phyloP scores from a whole-genome alignment of 306 rosid genomes.

The Macrotyloma uniflorum region DNA sequence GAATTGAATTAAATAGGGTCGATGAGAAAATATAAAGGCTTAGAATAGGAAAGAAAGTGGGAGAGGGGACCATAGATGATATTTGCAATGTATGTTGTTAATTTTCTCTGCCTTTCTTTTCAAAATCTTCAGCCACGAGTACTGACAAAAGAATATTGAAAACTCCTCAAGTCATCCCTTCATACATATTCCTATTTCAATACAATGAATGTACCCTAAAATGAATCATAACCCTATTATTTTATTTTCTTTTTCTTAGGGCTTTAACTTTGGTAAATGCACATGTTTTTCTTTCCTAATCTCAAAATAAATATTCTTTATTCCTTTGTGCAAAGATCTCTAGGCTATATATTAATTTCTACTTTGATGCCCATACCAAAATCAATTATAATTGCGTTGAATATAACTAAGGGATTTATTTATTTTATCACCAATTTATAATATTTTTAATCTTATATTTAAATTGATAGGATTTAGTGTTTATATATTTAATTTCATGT shows the following conservation, averaged over 20 bases:
- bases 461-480: not conserved
- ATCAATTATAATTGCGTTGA: not conserved
- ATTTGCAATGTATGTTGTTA: slow-evolving; percentile 22
- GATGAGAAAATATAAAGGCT: slow-evolving; percentile 41
- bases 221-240: not conserved
- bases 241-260: not conserved
- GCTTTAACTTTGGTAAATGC: not conserved
- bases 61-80: slow-evolving; percentile 51
- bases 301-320: not conserved
- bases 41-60: slow-evolving; percentile 38
- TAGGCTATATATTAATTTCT: not conserved
- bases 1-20: slow-evolving; percentile 45
- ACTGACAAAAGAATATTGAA: not conserved
- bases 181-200: not conserved
- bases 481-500: too few species aligned
- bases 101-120: not conserved
- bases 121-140: slow-evolving; percentile 15
- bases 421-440: not conserved
- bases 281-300: not conserved
- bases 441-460: not conserved
- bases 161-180: not conserved
- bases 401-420: not conserved
- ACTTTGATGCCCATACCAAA: not conserved
- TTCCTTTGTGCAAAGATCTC: not conserved
- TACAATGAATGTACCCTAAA: not conserved